Evolutionary conservation across 805 yeast genomes (phyloP).

Genomic region (Saccharomyces eubayanus): DNA sequence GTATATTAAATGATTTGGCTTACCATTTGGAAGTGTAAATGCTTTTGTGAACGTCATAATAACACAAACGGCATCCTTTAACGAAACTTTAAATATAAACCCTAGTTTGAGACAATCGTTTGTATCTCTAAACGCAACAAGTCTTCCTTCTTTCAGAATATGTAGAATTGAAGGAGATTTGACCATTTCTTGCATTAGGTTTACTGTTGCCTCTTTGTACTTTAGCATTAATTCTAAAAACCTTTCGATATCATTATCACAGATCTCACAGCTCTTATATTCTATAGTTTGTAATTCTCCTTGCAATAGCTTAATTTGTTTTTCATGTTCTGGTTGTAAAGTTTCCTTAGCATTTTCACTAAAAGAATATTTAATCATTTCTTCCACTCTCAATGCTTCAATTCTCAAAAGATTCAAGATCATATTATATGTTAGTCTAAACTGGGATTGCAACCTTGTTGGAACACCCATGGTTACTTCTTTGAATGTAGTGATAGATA

Average conservation of each 20-base stretch:
- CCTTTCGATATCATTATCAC: slow-evolving; percentile 37
- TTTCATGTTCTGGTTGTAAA: slow-evolving; percentile 76
- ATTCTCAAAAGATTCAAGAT: slow-evolving; percentile 82
- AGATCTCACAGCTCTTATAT: slow-evolving; percentile 28
- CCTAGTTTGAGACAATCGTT: slow-evolving; percentile 38
- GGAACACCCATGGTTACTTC: slow-evolving; percentile 83
- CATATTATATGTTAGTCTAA: slow-evolving; percentile 92
- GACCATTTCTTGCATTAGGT: slow-evolving; percentile 41
- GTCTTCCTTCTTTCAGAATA: slow-evolving; percentile 45
- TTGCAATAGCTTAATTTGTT: slow-evolving; percentile 47
- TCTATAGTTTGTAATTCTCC: slow-evolving; percentile 36
- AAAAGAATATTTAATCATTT: slow-evolving; percentile 93
- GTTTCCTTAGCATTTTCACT: slow-evolving; percentile 85
- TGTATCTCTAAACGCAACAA: slow-evolving; percentile 49
- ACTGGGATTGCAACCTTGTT: slow-evolving; percentile 83
- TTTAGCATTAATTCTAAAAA: slow-evolving; percentile 39
- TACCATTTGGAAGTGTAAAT: slow-evolving; percentile 19
- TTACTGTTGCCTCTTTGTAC: slow-evolving; percentile 38
- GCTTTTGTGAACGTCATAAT: slow-evolving; percentile 31
- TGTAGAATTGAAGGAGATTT: slow-evolving; percentile 41
- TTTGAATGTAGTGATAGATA: slow-evolving; percentile 51
- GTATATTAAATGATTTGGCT: slow-evolving; percentile 32
- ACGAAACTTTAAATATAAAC: slow-evolving; percentile 38
- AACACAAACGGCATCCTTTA: slow-evolving; percentile 18
- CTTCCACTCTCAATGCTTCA: slow-evolving; percentile 94